Conservation (phyloP, 2,329 filamentous ascomycete genomes). For the Coniochaeta hoffmannii region DNA sequence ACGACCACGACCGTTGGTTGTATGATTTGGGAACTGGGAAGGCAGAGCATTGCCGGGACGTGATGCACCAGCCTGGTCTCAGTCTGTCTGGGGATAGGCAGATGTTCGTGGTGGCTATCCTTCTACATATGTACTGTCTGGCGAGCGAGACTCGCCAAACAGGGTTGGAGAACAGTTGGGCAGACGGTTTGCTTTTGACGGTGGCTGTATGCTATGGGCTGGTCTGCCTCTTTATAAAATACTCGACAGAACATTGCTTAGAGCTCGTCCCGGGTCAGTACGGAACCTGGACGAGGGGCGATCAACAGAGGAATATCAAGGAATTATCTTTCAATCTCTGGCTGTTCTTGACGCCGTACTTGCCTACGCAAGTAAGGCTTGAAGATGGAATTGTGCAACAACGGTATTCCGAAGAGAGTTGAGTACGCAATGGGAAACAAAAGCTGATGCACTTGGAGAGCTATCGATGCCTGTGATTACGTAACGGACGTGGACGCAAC, state of each 20-base stretch:
- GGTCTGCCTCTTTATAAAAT: neutral
- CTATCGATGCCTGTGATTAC: too few relatives aligned
- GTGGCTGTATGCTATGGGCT: neutral
- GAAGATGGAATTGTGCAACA: neutral
- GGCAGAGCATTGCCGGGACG: neutral
- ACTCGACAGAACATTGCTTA: neutral
- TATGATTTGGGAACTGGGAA: neutral
- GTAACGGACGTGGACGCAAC: too few relatives aligned
- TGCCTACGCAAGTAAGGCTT: neutral
- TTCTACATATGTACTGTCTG: neutral
- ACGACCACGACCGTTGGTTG: neutral
- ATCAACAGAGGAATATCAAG: neutral
- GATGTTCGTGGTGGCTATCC: neutral
- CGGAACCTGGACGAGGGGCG: neutral
- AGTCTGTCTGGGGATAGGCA: neutral
- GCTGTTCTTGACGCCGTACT: neutral
- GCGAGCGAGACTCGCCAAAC: neutral
- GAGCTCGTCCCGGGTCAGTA: neutral
- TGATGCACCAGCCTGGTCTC: neutral
- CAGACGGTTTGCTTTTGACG: neutral
- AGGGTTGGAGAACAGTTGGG: neutral
- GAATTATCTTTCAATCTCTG: neutral
- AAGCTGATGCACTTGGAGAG: too few relatives aligned
- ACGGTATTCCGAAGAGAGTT: too few relatives aligned
- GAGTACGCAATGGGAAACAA: too few relatives aligned